Evolutionary conservation across 139 green algal genomes (phyloP).

Genomic region (Coccomyxa sp.): DNA sequence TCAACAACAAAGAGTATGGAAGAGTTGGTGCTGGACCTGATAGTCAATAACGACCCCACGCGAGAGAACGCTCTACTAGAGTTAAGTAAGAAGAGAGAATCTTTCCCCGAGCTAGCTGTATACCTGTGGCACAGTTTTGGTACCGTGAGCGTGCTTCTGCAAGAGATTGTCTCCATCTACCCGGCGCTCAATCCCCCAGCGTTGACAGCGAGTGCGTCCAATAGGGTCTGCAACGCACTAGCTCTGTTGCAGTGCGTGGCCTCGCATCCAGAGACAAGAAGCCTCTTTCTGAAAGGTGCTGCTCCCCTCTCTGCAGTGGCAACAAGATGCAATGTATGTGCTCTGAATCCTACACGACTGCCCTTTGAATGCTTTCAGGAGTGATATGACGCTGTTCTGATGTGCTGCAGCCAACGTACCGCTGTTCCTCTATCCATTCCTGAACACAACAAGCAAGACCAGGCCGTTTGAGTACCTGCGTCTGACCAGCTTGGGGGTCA

Average conservation of each 20-base stretch:
- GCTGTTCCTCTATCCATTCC: constrained; percentile 98
- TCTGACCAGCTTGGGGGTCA: constrained; percentile 94
- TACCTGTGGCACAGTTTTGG: constrained; percentile 97
- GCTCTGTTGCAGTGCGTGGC: constrained; percentile 97
- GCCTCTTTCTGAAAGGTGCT: constrained; percentile 87
- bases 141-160: constrained; percentile 90
- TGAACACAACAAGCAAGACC: constrained; percentile 97
- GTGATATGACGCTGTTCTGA: background rate
- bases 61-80: constrained; percentile 95
- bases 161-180: constrained; percentile 97
- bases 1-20: constrained; percentile 29
- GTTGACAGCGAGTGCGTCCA: constrained; percentile 91
- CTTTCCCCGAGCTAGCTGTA: constrained; percentile 92
- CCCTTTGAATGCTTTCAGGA: background rate
- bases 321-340: too few species aligned
- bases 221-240: constrained; percentile 97
- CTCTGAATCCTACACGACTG: background rate
- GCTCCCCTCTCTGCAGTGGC: background rate
- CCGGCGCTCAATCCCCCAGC: constrained; percentile 88
- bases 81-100: constrained; percentile 95
- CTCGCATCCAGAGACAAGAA: constrained; percentile 89
- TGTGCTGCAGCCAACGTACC: constrained; percentile 88
- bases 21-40: constrained; percentile 76
- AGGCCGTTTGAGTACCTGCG: constrained; percentile 98
- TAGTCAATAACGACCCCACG: constrained; percentile 54